Conservation (phyloP, 768 basidiomycete species). For the Hortiboletus flavorubellus region DNA sequence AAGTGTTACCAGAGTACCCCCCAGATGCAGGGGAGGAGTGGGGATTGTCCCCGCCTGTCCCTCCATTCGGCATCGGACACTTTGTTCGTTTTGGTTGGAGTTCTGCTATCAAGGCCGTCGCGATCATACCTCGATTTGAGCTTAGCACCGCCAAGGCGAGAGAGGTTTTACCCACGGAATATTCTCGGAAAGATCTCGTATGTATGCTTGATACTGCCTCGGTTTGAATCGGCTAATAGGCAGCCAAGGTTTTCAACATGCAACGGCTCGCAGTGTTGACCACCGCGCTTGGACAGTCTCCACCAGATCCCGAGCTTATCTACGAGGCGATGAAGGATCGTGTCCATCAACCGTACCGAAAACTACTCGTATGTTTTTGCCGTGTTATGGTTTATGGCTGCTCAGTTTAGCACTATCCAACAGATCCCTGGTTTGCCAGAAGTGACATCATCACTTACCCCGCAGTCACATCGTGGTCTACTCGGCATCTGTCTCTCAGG, state of each 20-base stretch:
- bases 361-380: constrained; percentile 59
- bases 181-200: constrained; percentile 90
- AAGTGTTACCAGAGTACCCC: constrained; percentile 96
- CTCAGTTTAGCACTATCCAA: neutral
- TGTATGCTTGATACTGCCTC: neutral
- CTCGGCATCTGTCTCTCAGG: constrained; percentile 97
- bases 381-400: neutral
- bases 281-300: constrained; percentile 84
- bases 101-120: constrained; percentile 81
- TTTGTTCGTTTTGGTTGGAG: constrained; percentile 90
- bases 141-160: constrained; percentile 94
- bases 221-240: neutral
- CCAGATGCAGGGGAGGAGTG: constrained; percentile 88
- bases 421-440: constrained; percentile 96
- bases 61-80: constrained; percentile 90
- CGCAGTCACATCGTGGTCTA: constrained; percentile 86
- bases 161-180: constrained; percentile 77
- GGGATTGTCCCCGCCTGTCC: constrained; percentile 84
- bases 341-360: constrained; percentile 95
- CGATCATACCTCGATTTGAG: constrained; percentile 94
- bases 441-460: constrained; percentile 87
- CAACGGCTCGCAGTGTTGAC: constrained; percentile 96
- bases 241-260: constrained; percentile 86
- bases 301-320: constrained; percentile 93
- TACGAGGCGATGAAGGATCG: constrained; percentile 99